A percentile compares a stretch with the other conserved stretches of the same genome.
Evolutionary conservation across 345 rosid species (phyloP).

Genomic region (Angophora floribunda): DNA sequence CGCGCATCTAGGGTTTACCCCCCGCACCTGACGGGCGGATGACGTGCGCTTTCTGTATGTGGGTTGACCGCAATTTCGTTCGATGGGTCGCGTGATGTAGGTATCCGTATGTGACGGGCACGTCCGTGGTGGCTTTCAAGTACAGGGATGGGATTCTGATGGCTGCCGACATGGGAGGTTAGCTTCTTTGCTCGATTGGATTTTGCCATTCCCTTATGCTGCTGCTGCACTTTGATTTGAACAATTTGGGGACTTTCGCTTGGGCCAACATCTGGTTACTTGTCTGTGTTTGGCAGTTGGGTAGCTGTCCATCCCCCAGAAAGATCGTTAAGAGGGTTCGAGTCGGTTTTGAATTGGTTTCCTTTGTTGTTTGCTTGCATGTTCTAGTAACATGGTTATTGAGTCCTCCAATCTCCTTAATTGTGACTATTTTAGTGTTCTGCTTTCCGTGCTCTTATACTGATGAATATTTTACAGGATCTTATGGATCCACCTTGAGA

Average conservation of each 20-base stretch:
- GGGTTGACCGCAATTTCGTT: not conserved
- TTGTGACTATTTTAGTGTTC: not conserved
- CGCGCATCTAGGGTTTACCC: not conserved
- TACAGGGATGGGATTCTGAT: constrained; percentile 91
- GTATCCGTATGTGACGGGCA: constrained; percentile 93
- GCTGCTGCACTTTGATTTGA: not conserved
- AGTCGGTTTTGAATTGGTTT: not conserved
- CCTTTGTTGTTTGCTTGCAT: not conserved
- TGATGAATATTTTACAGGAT: constrained; percentile 32
- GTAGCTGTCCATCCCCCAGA: not conserved
- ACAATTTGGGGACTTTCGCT: not conserved
- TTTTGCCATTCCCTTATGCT: not conserved
- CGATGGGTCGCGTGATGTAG: constrained; percentile 10
- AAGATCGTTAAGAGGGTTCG: not conserved
- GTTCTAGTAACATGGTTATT: not conserved
- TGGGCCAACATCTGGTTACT: not conserved
- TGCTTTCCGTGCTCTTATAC: not conserved
- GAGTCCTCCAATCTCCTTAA: not conserved
- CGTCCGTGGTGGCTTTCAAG: constrained; percentile 88
- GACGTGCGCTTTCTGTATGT: not conserved
- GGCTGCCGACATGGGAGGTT: constrained; percentile 99
- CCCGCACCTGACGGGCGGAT: not conserved
- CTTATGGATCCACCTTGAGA: constrained; percentile 92
- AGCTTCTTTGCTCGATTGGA: not conserved
- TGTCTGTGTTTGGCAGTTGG: not conserved